A percentile compares a stretch with the other conserved stretches of the same genome.
Conservation (phyloP, 805 yeast genomes). For the Lachancea cidri region DNA sequence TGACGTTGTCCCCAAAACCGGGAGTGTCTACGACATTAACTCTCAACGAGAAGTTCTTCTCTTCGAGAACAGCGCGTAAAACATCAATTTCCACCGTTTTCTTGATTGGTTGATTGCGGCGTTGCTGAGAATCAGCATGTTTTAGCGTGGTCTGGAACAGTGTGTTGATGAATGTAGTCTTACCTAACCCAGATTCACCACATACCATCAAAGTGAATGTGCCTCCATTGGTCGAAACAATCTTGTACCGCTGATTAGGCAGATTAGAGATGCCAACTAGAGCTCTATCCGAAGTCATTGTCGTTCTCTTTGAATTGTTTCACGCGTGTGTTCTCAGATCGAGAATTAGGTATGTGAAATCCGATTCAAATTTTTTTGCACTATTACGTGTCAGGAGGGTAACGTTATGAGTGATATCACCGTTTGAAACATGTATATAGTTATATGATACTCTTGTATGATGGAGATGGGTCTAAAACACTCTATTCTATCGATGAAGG, state of each 20-base stretch:
- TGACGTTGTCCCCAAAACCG: conserved; percentile 88
- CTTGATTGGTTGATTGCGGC: conserved; percentile 46
- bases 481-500: no score
- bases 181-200: conserved; percentile 90
- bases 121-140: conserved; percentile 39
- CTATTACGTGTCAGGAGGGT: not conserved
- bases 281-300: conserved; percentile 13
- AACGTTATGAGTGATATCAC: no score
- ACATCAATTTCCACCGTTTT: conserved; percentile 76
- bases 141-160: conserved; percentile 71
- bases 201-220: conserved; percentile 77
- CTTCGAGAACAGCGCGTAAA: conserved; percentile 75
- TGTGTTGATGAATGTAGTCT: conserved; percentile 86
- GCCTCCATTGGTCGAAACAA: conserved; percentile 70
- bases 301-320: conserved; percentile 1
- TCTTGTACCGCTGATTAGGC: conserved; percentile 74
- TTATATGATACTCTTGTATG: no score
- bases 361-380: not conserved
- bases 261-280: conserved; percentile 66
- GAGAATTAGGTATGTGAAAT: not conserved
- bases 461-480: no score
- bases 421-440: no score
- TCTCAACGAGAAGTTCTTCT: conserved; percentile 71
- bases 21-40: conserved; percentile 88
- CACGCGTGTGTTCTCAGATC: not conserved